These are phyloP conservation scores for Pouteria campechiana DNA, from an alignment of 179 eudicot genomes.

Conservation along the genomic window DNA sequence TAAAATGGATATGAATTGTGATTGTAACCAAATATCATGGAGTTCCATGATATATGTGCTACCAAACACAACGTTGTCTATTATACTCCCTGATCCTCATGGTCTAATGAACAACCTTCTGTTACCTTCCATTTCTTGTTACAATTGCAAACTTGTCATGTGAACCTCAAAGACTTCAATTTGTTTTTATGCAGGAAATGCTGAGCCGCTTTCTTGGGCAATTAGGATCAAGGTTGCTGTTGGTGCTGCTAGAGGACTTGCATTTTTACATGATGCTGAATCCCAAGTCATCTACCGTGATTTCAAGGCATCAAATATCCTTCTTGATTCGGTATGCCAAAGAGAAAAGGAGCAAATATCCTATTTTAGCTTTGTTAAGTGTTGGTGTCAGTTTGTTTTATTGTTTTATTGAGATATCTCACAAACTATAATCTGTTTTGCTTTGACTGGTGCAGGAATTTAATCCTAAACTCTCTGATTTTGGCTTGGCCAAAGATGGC, in stretches of 20 bases:
- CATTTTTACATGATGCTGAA: slow-evolving; percentile 6
- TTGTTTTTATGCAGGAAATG: background rate
- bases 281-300: slow-evolving; percentile 6
- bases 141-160: background rate
- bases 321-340: background rate
- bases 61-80: no score
- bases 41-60: no score
- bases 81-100: no score
- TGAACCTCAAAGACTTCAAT: background rate
- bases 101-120: background rate
- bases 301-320: slow-evolving; percentile 6
- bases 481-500: slow-evolving; percentile 2
- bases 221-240: slow-evolving; percentile 3
- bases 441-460: background rate
- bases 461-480: slow-evolving; percentile 1
- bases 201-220: slow-evolving; percentile 7
- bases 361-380: background rate
- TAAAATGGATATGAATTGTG: no score
- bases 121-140: background rate
- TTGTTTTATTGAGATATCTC: background rate
- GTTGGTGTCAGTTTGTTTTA: background rate
- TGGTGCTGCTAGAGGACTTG: slow-evolving; percentile 9
- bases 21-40: no score
- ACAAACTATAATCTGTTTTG: no score
- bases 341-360: background rate